These are phyloP conservation scores for Alternaria novae-zelandiae DNA, from an alignment of 2,329 filamentous ascomycete genomes.

Conservation along the genomic window DNA sequence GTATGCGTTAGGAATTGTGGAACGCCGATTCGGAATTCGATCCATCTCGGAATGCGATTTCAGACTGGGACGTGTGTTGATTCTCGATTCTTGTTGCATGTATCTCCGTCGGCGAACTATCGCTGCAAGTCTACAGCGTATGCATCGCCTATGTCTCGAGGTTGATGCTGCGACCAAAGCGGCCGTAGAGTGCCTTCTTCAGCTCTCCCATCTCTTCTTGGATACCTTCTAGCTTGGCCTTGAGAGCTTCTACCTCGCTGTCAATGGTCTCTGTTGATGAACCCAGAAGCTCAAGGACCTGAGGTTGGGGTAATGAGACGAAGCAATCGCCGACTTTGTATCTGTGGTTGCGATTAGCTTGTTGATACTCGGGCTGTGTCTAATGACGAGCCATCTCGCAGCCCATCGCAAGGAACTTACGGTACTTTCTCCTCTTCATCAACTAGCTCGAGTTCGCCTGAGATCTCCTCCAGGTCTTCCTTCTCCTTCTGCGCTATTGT, in stretches of 20 bases:
- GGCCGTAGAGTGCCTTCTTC: constrained; percentile 90
- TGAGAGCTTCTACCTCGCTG: constrained; percentile 74
- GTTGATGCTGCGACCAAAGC: constrained; percentile 97
- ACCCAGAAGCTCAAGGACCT: constrained; percentile 85
- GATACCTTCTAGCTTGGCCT: constrained; percentile 76
- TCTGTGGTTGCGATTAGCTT: constrained; percentile 54
- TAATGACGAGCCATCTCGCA: not conserved
- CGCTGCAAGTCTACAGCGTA: not conserved
- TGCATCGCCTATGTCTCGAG: constrained; percentile 70
- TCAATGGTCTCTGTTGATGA: constrained; percentile 76
- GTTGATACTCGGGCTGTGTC: not conserved
- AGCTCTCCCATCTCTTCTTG: constrained; percentile 87
- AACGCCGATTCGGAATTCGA: constrained; percentile 11
- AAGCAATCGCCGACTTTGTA: constrained; percentile 98
- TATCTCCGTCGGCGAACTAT: not conserved
- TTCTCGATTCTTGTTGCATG: not conserved
- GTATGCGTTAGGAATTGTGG: not conserved
- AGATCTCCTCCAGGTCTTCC: constrained; percentile 94
- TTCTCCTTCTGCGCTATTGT: constrained; percentile 80
- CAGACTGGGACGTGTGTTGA: not conserved
- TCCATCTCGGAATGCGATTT: not conserved
- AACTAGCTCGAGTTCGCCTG: constrained; percentile 87
- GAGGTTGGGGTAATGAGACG: constrained; percentile 80
- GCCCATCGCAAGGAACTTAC: constrained; percentile 60
- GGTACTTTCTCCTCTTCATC: constrained; percentile 94